Evolutionary conservation across 306 rosid species (phyloP), one percentile per base, ranked within the genome.

Genomic region (Medicago arabica): DNA sequence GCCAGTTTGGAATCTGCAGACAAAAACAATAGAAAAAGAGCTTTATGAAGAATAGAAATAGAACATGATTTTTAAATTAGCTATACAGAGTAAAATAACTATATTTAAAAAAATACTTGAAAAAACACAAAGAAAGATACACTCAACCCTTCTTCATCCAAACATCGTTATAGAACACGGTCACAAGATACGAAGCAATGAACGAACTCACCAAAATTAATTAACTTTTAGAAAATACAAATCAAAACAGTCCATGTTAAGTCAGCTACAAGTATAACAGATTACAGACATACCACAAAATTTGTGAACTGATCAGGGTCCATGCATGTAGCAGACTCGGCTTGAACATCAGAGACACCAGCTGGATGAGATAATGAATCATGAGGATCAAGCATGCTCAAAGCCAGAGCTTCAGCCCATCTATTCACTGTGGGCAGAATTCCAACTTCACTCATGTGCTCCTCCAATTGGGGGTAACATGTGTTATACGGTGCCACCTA

Each of bases 401-500:
- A 83, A 69, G 97, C 81, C 62, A 96, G 83, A 74, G 93, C 88
- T 59, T 92, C 97, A 73, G 85, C 84, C 99, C 98, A 96, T 83
- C 90, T 84, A 72, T 92, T 96, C 63, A 90, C 80, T 7, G 89
- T 80, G 63, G 93, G 90, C 54, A 84, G 85, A 69, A 96, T 80
- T 53, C 97, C 99, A 85, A 90, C 97, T 86, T 88, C 90, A 82
- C 80, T 76, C 92, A 96, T 85, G 84, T 96, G 99, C 79, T 88
- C 90, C 85, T 83, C 96, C 89, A 96, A 83, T 58, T 87, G 96
- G 51, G 92, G 61, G 82, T 96, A 96, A 86, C 83, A 90, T 50
- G 99, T 92, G 68, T 96, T 96, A 89, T 90, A 96, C 0, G 99
- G 99, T 44, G 99, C 98, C 80, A 96, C 99, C 99, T 95, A 82